Evolutionary conservation across 1,284 basidiomycete genomes (phyloP), one percentile per base, ranked within the genome.

Genomic region (Pseudozyma tsukubaensis): DNA sequence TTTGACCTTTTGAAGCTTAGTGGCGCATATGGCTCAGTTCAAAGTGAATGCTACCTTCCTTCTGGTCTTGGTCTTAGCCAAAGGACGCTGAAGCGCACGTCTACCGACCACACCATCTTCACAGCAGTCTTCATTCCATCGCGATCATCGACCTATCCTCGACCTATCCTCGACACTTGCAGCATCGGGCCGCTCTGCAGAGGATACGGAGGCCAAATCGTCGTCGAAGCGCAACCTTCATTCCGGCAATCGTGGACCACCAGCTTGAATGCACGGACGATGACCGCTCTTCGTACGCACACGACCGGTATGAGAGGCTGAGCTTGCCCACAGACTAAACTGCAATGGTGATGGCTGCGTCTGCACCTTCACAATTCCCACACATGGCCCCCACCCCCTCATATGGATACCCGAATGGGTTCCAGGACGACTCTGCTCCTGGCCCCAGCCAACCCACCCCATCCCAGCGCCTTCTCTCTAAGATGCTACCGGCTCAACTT

Each of bases 381-480:
- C 18, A 11, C n/a, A 61, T 67, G 64, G 37, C 53, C 9, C 48
- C 48, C n/a, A 21, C 44, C 9, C 39, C 44, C 29, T 58, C 65
- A 3, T 50, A 53, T 19, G 54, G 24, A 50, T 52, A 49, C 36
- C 34, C 19, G 13, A 39, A 35, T 21, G 54, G 37, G 34, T 19
- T 39, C 29, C 60, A 63, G 21, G 3, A 54, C 24, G 48, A 44
- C 16, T 32, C 21, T n/a, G 44, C 35, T 18, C 35, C 49, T 14
- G 40, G 42, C 1, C 57, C 43, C 7, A 57, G 49, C 18, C 60
- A 50, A 32, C 34, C 37, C 10, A 40, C 16, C 14, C 24, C 47
- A 8, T 69, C 67, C n/a, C 60, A 69, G 32, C 57, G 57, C 40
- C 13, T 59, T 12, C 60, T 63, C 36, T 70, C 67, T 11, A 56